Percentiles rank a stretch among this genome's conserved stretches.
Conservation (phyloP, 2,329 filamentous ascomycete genomes). For the Pseudogymnoascus sp. region DNA sequence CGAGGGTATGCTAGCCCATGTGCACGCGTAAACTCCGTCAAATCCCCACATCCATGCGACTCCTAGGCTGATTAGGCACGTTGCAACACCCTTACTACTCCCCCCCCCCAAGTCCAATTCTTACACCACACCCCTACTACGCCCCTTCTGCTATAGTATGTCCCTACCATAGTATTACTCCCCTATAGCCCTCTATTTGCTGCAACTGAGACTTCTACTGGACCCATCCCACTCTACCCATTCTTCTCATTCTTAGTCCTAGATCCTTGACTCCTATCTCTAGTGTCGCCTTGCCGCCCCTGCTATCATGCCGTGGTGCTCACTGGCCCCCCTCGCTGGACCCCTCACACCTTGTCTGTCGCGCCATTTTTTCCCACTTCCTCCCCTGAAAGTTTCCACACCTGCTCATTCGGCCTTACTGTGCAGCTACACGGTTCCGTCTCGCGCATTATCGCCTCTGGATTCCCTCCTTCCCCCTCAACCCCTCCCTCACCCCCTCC, state of each 20-base stretch:
- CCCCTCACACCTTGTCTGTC: background rate
- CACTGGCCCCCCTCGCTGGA: background rate
- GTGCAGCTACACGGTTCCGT: background rate
- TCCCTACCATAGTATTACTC: background rate
- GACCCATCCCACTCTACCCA: background rate
- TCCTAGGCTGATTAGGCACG: constrained; percentile 5
- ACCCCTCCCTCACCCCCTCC: background rate
- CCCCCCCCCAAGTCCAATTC: no score
- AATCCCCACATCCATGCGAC: constrained; percentile 4
- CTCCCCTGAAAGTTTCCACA: background rate
- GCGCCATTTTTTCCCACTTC: constrained; percentile 2
- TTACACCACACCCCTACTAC: no score
- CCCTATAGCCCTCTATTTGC: background rate
- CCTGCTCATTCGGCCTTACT: constrained; percentile 5
- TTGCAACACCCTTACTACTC: background rate
- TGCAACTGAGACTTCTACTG: background rate
- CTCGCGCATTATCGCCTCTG: background rate
- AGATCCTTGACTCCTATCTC: constrained; percentile 1
- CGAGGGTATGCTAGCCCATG: constrained; percentile 3
- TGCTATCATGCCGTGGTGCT: background rate
- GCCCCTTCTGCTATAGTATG: background rate
- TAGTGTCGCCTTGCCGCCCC: background rate
- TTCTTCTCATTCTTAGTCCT: background rate
- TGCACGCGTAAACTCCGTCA: background rate
- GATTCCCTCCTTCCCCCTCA: background rate